A percentile compares a stretch with the other conserved stretches of the same genome.
phyloP scores from a whole-genome alignment of 495 filamentous ascomycete genomes.

The Lepraria neglecta region DNA sequence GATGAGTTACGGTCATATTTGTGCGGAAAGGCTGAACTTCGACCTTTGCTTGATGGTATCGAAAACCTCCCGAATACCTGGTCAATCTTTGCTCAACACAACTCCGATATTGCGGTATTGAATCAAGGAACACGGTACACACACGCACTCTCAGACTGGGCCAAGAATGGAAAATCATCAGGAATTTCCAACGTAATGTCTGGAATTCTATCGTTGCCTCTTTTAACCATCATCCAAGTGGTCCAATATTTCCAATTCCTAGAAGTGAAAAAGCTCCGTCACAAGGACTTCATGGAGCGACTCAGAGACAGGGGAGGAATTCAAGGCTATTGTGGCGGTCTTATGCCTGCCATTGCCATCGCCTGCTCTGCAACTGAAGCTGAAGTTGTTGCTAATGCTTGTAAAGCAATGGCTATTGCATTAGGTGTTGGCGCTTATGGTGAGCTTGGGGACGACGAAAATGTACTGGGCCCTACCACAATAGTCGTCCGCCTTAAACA shows the following conservation, averaged over 20 bases:
- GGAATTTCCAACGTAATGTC: slow-evolving; percentile 26
- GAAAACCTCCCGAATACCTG: slow-evolving; percentile 13
- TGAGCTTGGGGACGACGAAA: slow-evolving; percentile 31
- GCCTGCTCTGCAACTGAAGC: slow-evolving; percentile 28
- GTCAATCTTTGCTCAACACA: slow-evolving; percentile 14
- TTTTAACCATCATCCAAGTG: slow-evolving; percentile 31
- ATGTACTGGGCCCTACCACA: slow-evolving; percentile 21
- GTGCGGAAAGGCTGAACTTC: slow-evolving; percentile 13
- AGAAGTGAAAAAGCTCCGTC: slow-evolving; percentile 16
- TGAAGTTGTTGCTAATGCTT: slow-evolving; percentile 26
- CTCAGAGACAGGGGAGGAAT: slow-evolving; percentile 23
- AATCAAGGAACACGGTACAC: slow-evolving; percentile 18
- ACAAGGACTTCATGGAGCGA: slow-evolving; percentile 14
- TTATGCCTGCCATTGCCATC: slow-evolving; percentile 30
- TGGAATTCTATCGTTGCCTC: slow-evolving; percentile 29
- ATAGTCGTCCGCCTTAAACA: slow-evolving; percentile 30
- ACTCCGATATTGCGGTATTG: slow-evolving; percentile 16
- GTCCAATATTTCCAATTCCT: slow-evolving; percentile 34
- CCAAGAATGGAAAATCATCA: slow-evolving; percentile 11
- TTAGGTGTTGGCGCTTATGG: slow-evolving; percentile 32
- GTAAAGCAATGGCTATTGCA: slow-evolving; percentile 27
- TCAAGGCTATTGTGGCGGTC: slow-evolving; percentile 31
- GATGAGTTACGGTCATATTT: slow-evolving; percentile 9
- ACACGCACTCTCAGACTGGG: slow-evolving; percentile 22
- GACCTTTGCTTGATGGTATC: slow-evolving; percentile 17